Base-by-base conservation (phyloP, 345 rosid species). In the Aquilaria sinensis region DNA sequence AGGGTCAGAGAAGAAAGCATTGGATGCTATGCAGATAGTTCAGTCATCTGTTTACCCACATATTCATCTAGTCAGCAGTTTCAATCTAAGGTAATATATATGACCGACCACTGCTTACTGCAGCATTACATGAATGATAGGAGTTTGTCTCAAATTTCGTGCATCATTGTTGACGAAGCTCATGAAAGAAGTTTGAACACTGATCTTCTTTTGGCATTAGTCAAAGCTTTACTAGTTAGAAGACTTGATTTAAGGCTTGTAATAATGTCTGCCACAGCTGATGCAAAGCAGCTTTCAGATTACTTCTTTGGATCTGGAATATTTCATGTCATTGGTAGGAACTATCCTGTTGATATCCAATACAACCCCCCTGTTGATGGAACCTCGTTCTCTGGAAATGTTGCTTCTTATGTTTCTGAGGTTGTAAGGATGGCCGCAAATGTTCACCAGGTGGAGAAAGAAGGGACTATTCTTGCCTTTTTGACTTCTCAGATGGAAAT, bases 231-330 rank as follows among this genome's bases (percentile, higher is more conserved):
- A 67, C 85, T 89, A 45, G 49, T 59, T 52, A 70, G 47, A 73
- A 87, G 91, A 72, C 37, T 51, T 71, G 83, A 84, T 62, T 61
- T 92, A 61, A 84, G 88, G 79, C 84, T 92, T 70, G 66, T 92
- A 54, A 85, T 92, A 78, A 92, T 92, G 98, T 92, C 96, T 54
- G 98, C 98, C 64, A 92, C 98, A 31, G 98, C 92, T 12, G 85
- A 92, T 81, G 85, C 97, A 48, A 58, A 65, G 59, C 88, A 85
- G 69, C 88, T 92, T n/a, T 81, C 98, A 16, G 68, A 78, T 12
- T 92, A 84, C 80, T 85, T 89, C 66, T 89, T 75, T 53, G 80
- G 83, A 43, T 92, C 93, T 67, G 60, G 57, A 47, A 81, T 87
- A 58, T 70, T 79, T 73, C 68, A 61, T 72, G 85, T 87, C 53